phyloP scores from a whole-genome alignment of 2,329 filamentous ascomycete genomes.

The Pezicula neosporulosa region DNA sequence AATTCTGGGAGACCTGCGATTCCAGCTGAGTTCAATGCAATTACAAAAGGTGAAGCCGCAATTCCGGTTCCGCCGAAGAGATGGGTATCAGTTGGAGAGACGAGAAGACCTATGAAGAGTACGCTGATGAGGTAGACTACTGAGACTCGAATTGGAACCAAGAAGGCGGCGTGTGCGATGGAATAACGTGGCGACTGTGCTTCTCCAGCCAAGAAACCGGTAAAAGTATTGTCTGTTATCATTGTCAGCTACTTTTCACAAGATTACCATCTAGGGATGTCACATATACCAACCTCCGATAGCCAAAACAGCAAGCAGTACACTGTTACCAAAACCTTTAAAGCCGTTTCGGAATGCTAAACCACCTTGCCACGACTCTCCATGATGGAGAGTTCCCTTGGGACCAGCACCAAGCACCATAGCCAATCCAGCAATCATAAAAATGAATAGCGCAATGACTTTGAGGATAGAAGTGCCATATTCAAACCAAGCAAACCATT shows the following conservation, averaged over 20 bases:
- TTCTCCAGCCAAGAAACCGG: conserved; percentile 22
- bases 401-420: conserved; percentile 37
- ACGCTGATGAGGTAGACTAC: conserved; percentile 7
- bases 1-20: conserved; percentile 13
- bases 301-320: conserved; percentile 12
- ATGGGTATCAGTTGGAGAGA: conserved; percentile 14
- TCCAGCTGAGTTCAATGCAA: conserved; percentile 11
- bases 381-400: conserved; percentile 27
- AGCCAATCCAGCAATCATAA: conserved; percentile 33
- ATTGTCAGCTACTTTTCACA: background rate
- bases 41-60: conserved; percentile 17
- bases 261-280: background rate
- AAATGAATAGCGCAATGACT: conserved; percentile 32
- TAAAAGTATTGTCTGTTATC: conserved; percentile 21
- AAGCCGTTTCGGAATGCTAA: conserved; percentile 33
- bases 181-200: conserved; percentile 9
- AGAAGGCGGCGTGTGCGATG: conserved; percentile 10
- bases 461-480: conserved; percentile 33
- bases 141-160: conserved; percentile 9
- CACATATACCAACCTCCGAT: conserved; percentile 4
- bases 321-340: conserved; percentile 28
- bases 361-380: conserved; percentile 29
- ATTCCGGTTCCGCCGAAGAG: conserved; percentile 11
- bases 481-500: conserved; percentile 33
- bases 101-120: conserved; percentile 13